These are phyloP conservation scores for Hanseniaspora taiwanica DNA, from an alignment of 805 yeast genomes.

Conservation along the genomic window DNA sequence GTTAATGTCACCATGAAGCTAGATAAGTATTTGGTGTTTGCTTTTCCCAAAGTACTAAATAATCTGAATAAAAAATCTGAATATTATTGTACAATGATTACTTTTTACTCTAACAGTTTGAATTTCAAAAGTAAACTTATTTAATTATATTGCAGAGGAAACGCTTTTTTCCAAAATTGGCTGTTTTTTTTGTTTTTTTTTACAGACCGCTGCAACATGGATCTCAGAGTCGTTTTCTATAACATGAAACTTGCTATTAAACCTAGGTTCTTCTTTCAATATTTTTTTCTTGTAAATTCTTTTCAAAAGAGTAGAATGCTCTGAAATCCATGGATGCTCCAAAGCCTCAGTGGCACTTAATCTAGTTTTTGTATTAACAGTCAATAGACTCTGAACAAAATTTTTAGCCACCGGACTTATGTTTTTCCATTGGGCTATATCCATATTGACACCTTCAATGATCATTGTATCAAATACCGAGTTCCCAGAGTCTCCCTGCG, in stretches of 20 bases:
- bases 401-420: slow-evolving; percentile 31
- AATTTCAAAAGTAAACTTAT: neutral
- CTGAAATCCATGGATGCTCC: slow-evolving; percentile 35
- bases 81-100: neutral
- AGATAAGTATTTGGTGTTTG: too few species aligned
- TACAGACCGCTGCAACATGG: too few species aligned
- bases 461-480: slow-evolving; percentile 29
- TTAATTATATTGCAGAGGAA: too few species aligned
- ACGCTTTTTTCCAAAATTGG: too few species aligned
- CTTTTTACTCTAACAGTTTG: neutral
- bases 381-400: slow-evolving; percentile 30
- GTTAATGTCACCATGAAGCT: too few species aligned
- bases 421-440: slow-evolving; percentile 28
- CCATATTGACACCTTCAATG: slow-evolving; percentile 28
- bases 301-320: slow-evolving; percentile 25
- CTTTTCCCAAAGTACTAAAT: neutral
- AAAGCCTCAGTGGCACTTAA: slow-evolving; percentile 28
- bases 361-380: slow-evolving; percentile 27
- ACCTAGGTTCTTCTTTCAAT: slow-evolving; percentile 6
- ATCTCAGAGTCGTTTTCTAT: too few species aligned
- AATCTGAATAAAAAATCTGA: neutral
- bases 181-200: too few species aligned
- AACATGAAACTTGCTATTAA: too few species aligned
- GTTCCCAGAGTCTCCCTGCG: slow-evolving; percentile 30
- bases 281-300: slow-evolving; percentile 26